Evolutionary conservation across 2,329 filamentous ascomycete species (phyloP).

Genomic region (Aspergillus jensenii): DNA sequence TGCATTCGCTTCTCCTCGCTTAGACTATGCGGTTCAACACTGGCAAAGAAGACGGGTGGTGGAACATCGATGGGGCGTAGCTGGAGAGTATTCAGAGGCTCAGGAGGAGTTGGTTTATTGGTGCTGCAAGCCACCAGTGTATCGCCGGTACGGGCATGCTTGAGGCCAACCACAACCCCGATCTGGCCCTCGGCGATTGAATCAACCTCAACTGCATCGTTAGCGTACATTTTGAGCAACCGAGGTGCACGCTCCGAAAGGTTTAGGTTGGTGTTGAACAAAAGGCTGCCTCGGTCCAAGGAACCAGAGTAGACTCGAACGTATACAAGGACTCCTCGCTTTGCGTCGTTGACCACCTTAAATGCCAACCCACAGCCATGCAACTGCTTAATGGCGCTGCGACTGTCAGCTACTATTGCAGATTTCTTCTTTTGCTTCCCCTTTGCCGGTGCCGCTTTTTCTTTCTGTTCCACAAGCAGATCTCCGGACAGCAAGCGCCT

Average conservation of each 20-base stretch:
- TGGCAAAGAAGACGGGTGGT: conserved; percentile 94
- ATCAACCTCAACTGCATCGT: conserved; percentile 79
- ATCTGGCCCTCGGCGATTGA: conserved; percentile 85
- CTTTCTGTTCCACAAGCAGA: conserved; percentile 37
- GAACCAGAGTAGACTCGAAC: conserved; percentile 87
- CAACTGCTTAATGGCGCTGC: conserved; percentile 58
- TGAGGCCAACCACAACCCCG: conserved; percentile 86
- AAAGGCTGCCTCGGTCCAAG: conserved; percentile 68
- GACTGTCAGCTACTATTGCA: conserved; percentile 47
- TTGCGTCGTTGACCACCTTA: conserved; percentile 89
- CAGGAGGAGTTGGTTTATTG: conserved; percentile 63
- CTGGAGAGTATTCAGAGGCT: conserved; percentile 71
- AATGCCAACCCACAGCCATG: conserved; percentile 72
- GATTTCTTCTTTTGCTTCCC: conserved; percentile 45
- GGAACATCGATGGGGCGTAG: conserved; percentile 86
- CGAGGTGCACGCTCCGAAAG: conserved; percentile 77
- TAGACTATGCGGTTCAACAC: conserved; percentile 77
- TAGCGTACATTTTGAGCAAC: conserved; percentile 85
- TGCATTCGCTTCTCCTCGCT: conserved; percentile 78
- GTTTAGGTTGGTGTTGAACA: conserved; percentile 85
- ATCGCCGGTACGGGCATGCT: conserved; percentile 89
- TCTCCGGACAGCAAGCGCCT: conserved; percentile 50
- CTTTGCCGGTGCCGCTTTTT: conserved; percentile 34
- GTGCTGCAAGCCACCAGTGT: conserved; percentile 76
- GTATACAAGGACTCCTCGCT: conserved; percentile 84